Base-by-base conservation (phyloP, 73 alveolate genomes). In the Symbiodinium pilosum region DNA sequence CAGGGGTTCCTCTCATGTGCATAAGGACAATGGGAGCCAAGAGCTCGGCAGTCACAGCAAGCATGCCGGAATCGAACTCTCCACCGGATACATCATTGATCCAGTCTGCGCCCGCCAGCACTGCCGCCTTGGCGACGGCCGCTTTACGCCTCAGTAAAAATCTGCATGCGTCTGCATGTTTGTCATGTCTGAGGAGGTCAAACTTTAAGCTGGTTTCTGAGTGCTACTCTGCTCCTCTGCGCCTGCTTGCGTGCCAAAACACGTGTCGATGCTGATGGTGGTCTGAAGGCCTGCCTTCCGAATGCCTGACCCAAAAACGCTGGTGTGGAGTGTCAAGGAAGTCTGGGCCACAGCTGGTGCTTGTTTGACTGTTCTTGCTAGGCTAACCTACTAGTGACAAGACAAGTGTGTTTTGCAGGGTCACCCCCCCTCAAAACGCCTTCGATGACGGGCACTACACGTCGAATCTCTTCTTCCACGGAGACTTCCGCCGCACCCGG, bases 1-100 rank as follows among this genome's bases (percentile, higher is more conserved):
- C 83, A 2, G 98, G 98, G 36, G 98, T 93, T 5, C 98, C 98
- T 18, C 52, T 73, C 96, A 89, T 89, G 81, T 89, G 96, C 96
- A 89, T 89, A 52, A 89, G 75, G 47, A 89, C 38, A 30, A 89
- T 68, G 75, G 96, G 96, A 12, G 96, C 96, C 96, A 89, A 12
- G 52, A 26, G n/a, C 52, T 68, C 87, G 14, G 84, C 87, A 12
- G 96, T 87, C 69, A 89, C 87, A 28, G 59, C 34, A 44, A 89
- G n/a, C 75, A 89, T 89, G n/a, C 11, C 47, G 14, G 88, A 2
- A 36, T 64, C 96, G 51, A 89, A 89, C 44, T 89, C 96, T 21
- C 87, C 96, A 16, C 77, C 96, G 2, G 51, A 47, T 39, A 89
- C 96, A 26, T 89, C 96, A 38, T 89, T 89, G 87, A 89, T 89